Conservation (phyloP, 768 basidiomycete genomes). For the Mycena belliarum region DNA sequence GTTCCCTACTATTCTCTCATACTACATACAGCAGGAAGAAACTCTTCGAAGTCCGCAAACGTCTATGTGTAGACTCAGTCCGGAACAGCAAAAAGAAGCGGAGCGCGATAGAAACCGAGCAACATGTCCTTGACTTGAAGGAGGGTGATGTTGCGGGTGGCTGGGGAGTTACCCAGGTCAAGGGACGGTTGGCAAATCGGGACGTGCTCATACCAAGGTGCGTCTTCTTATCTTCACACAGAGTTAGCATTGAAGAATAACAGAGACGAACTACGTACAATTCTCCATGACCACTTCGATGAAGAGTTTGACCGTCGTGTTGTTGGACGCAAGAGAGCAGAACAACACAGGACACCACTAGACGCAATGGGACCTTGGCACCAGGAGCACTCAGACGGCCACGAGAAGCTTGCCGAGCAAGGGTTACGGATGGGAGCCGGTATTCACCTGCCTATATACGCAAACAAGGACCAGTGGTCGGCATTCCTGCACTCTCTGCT, state of each 20-base stretch:
- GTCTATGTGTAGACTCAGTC: background rate
- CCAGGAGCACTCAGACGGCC: constrained; percentile 5
- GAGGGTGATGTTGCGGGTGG: background rate
- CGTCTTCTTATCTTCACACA: too few relatives aligned
- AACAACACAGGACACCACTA: background rate
- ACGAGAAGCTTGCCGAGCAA: constrained; percentile 3
- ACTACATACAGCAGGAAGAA: background rate
- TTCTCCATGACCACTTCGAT: background rate
- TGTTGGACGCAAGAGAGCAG: background rate
- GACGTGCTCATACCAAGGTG: background rate
- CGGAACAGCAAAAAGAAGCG: background rate
- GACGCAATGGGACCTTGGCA: constrained; percentile 1
- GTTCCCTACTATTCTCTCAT: background rate
- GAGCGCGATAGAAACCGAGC: background rate
- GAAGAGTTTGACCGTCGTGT: background rate
- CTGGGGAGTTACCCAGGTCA: background rate
- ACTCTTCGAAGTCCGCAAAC: background rate
- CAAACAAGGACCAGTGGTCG: background rate
- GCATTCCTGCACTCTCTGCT: background rate
- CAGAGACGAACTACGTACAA: background rate
- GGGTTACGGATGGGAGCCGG: background rate
- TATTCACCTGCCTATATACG: constrained; percentile 5
- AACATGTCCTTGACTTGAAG: background rate
- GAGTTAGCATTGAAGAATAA: too few relatives aligned
- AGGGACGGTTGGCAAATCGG: background rate